Evolutionary conservation across 192 early-diverging fungal genomes (phyloP).

Genomic region (Mortierella claussenii): DNA sequence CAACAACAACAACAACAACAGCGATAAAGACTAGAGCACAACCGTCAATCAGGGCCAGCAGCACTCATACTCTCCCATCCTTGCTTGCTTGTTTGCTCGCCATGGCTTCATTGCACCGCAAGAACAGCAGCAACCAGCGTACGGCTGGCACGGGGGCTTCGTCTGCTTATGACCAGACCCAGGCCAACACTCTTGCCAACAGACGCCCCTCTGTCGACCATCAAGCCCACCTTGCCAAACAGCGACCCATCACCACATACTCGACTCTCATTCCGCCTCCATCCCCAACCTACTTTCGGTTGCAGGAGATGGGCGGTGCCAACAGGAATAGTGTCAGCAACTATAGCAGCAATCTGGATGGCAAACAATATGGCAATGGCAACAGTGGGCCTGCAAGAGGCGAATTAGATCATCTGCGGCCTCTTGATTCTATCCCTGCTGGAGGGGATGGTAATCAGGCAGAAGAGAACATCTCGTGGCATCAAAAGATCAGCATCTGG

Average conservation of each 20-base stretch:
- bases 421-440: slow-evolving; percentile 2
- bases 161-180: slow-evolving; percentile 30
- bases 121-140: slow-evolving; percentile 1
- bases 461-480: slow-evolving; percentile 24
- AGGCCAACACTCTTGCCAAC: slow-evolving; percentile 51
- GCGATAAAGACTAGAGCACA: no score
- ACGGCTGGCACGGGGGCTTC: no score
- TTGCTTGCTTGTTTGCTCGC: background rate
- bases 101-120: background rate
- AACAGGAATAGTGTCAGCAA: background rate
- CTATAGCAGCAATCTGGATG: background rate
- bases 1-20: no score
- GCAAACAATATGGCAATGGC: no score
- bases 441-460: background rate
- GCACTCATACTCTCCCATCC: no score
- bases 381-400: background rate
- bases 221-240: slow-evolving; percentile 16
- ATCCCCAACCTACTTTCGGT: slow-evolving; percentile 44
- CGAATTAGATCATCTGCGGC: slow-evolving; percentile 40
- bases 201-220: slow-evolving; percentile 30
- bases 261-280: slow-evolving; percentile 41
- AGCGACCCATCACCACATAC: slow-evolving; percentile 43
- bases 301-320: slow-evolving; percentile 32
- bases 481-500: slow-evolving; percentile 57
- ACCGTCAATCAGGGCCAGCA: no score